phyloP scores from a whole-genome alignment of 768 basidiomycete genomes.

The Clavaria fumosa region DNA sequence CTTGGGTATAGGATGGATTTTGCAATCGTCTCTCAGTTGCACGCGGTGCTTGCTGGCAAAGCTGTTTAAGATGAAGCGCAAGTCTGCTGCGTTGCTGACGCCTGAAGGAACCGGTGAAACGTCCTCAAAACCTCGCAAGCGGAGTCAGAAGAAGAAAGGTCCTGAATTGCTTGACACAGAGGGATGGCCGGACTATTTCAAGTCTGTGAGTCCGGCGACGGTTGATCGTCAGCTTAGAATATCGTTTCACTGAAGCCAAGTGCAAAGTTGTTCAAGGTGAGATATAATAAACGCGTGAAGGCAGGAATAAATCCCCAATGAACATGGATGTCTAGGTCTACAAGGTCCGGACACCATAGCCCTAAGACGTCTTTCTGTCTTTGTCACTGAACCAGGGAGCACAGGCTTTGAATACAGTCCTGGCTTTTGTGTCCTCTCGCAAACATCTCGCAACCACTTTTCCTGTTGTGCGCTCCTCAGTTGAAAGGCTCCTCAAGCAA shows the following conservation, averaged over 20 bases:
- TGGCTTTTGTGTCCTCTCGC: slow-evolving; percentile 73
- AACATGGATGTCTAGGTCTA: slow-evolving; percentile 10
- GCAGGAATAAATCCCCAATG: background rate
- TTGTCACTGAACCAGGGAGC: background rate
- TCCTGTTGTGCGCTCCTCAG: slow-evolving; percentile 56
- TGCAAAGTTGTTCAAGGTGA: slow-evolving; percentile 45
- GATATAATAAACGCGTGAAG: too few relatives aligned
- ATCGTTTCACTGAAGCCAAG: background rate
- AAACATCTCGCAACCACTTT: slow-evolving; percentile 74
- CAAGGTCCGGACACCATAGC: slow-evolving; percentile 20
- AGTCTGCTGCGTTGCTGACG: background rate
- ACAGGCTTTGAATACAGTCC: slow-evolving; percentile 78
- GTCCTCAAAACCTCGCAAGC: background rate
- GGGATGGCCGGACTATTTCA: slow-evolving; percentile 52
- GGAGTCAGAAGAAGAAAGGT: background rate
- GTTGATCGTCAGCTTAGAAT: slow-evolving; percentile 1
- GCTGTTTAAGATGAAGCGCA: too few relatives aligned
- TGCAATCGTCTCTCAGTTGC: too few relatives aligned
- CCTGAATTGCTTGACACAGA: too few relatives aligned
- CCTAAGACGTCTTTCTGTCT: background rate
- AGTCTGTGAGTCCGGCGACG: slow-evolving; percentile 25
- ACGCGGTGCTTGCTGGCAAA: too few relatives aligned
- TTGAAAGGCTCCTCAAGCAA: slow-evolving; percentile 62
- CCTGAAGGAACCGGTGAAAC: background rate
- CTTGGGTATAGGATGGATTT: too few relatives aligned